phyloP scores from a whole-genome alignment of 78 protist species.

The Dictyostelium citrinum region DNA sequence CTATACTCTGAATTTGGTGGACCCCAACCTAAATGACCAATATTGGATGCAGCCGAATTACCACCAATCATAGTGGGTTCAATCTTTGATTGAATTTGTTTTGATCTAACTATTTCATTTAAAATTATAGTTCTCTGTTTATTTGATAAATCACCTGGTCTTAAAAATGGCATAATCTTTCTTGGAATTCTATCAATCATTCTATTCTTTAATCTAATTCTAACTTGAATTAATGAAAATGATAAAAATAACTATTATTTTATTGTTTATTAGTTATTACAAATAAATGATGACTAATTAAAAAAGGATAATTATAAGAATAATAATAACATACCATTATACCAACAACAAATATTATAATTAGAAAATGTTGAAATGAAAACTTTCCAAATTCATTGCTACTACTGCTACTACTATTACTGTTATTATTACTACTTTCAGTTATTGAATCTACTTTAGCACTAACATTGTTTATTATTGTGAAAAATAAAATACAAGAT shows the following conservation, averaged over 20 bases:
- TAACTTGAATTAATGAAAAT: slow-evolving; percentile 31
- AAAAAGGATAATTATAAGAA: background rate
- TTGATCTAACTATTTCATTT: slow-evolving; percentile 74
- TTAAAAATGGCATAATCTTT: slow-evolving; percentile 79
- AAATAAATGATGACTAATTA: background rate
- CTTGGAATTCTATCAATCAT: slow-evolving; percentile 78
- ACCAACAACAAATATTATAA: slow-evolving; percentile 19
- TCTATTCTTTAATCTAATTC: slow-evolving; percentile 35
- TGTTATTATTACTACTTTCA: background rate
- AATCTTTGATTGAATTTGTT: slow-evolving; percentile 41
- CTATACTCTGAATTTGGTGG: slow-evolving; percentile 46
- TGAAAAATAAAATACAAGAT: background rate
- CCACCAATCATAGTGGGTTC: slow-evolving; percentile 32
- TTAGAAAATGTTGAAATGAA: slow-evolving; percentile 16
- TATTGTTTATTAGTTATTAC: background rate
- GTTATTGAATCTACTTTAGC: background rate
- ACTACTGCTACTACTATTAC: background rate
- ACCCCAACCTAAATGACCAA: slow-evolving; percentile 84
- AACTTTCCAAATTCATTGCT: background rate
- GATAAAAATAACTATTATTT: slow-evolving; percentile 22
- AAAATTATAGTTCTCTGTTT: slow-evolving; percentile 73
- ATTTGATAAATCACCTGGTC: slow-evolving; percentile 83
- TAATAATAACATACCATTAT: background rate
- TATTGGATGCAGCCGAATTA: background rate
- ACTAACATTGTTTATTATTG: background rate